These are phyloP conservation scores for Irpex sp. DNA, from an alignment of 1,284 basidiomycete species.

Conservation along the genomic window DNA sequence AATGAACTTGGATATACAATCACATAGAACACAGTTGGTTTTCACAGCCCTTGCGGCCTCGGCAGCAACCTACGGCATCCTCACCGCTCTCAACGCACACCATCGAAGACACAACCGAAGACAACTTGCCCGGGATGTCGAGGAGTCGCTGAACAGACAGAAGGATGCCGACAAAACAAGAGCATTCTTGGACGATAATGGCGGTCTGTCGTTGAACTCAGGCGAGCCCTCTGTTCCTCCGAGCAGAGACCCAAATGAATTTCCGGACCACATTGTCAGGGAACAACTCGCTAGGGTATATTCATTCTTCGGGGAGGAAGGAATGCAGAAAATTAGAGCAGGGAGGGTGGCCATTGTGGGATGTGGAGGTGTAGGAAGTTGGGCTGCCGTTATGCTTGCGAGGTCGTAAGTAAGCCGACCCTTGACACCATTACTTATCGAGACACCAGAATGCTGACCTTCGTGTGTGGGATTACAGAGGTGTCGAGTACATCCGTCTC, in stretches of 20 bases:
- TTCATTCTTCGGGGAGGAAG: conserved; percentile 90
- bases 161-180: conserved; percentile 17
- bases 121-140: conserved; percentile 54
- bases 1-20: conserved; percentile 30
- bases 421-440: not conserved
- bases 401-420: conserved; percentile 60
- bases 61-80: conserved; percentile 49
- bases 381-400: conserved; percentile 92
- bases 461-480: conserved; percentile 37
- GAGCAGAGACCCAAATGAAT: conserved; percentile 5
- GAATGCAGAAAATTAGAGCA: conserved; percentile 77
- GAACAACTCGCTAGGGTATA: conserved; percentile 95
- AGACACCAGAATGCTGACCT: not conserved
- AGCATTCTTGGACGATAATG: not conserved
- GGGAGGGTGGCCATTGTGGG: conserved; percentile 88
- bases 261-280: conserved; percentile 63
- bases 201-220: not conserved
- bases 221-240: conserved; percentile 1
- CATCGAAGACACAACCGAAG: conserved; percentile 44
- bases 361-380: conserved; percentile 95
- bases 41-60: conserved; percentile 63
- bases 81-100: conserved; percentile 55
- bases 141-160: conserved; percentile 42
- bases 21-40: conserved; percentile 54
- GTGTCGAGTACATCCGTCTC: conserved; percentile 69